phyloP scores from a whole-genome alignment of 768 basidiomycete genomes.

The Suillus plorans region DNA sequence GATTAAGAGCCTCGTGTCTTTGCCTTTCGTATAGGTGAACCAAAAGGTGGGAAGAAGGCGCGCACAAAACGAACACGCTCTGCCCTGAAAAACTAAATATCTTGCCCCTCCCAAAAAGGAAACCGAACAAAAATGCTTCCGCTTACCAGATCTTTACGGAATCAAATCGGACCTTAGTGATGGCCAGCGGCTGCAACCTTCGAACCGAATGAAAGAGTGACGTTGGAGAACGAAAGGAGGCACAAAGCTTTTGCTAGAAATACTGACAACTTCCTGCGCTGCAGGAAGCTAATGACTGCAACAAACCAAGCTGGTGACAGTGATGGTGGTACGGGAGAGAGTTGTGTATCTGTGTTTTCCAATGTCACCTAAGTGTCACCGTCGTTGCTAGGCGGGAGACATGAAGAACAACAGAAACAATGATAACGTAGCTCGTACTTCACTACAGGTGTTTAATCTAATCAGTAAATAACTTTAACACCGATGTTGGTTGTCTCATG shows the following conservation, averaged over 20 bases:
- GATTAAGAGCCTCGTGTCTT: slow-evolving; percentile 48
- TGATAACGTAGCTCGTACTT: slow-evolving; percentile 18
- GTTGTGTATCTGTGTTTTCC: slow-evolving; percentile 5
- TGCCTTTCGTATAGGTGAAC: slow-evolving; percentile 38
- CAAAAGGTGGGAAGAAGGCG: slow-evolving; percentile 26
- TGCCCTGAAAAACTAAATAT: slow-evolving; percentile 35
- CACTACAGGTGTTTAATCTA: not conserved
- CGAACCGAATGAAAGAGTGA: not conserved
- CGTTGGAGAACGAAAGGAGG: slow-evolving; percentile 11
- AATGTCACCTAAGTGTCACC: not conserved
- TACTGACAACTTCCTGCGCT: slow-evolving; percentile 15
- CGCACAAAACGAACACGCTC: slow-evolving; percentile 23
- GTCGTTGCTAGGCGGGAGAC: slow-evolving; percentile 25
- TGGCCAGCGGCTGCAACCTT: slow-evolving; percentile 4
- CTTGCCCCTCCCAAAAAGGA: slow-evolving; percentile 28
- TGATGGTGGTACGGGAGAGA: slow-evolving; percentile 6
- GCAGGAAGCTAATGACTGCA: slow-evolving; percentile 1
- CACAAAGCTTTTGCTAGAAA: slow-evolving; percentile 1
- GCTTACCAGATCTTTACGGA: slow-evolving; percentile 27
- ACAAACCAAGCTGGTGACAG: not conserved
- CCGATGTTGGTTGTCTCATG: slow-evolving; percentile 14
- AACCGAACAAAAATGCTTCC: slow-evolving; percentile 17
- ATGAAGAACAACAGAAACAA: slow-evolving; percentile 16
- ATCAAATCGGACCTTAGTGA: not conserved
- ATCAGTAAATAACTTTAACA: slow-evolving; percentile 14